Conservation (phyloP, 371 early-diverging fungal genomes). For the Mucor piriformis region DNA sequence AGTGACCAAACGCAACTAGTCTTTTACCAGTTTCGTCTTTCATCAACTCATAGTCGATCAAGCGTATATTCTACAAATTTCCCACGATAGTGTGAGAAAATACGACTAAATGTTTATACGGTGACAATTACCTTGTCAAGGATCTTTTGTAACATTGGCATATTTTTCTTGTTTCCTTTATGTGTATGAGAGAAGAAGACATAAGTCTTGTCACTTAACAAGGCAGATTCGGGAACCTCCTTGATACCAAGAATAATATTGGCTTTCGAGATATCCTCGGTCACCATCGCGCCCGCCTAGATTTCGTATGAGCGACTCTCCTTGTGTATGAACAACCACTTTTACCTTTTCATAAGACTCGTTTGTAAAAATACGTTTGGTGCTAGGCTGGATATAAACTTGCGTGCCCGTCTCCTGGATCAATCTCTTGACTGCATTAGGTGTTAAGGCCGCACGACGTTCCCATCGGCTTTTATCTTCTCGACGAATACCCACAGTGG, state of each 20-base stretch:
- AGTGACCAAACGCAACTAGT: conserved; percentile 89
- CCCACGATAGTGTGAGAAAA: conserved; percentile 29
- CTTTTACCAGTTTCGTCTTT: conserved; percentile 76
- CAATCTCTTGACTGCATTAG: conserved; percentile 75
- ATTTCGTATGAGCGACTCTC: background rate
- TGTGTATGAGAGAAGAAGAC: conserved; percentile 97
- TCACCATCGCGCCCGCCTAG: conserved; percentile 85
- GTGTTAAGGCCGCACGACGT: conserved; percentile 85
- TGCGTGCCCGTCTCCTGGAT: conserved; percentile 79
- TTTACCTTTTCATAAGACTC: conserved; percentile 75
- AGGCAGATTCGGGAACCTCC: conserved; percentile 86
- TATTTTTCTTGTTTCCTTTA: conserved; percentile 94
- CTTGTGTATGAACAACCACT: background rate
- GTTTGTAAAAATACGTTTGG: conserved; percentile 88
- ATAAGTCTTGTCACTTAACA: conserved; percentile 90
- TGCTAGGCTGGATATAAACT: conserved; percentile 91
- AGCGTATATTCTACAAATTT: conserved; percentile 73
- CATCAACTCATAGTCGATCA: conserved; percentile 97
- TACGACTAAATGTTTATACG: background rate
- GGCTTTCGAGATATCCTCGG: conserved; percentile 86
- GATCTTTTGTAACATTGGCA: conserved; percentile 85
- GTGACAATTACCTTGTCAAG: conserved; percentile 77
- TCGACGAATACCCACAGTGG: conserved; percentile 80
- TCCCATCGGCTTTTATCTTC: conserved; percentile 98
- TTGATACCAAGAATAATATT: conserved; percentile 97